These are phyloP conservation scores for Zasmidium cellare DNA, from an alignment of 2,329 filamentous ascomycete genomes.

Conservation along the genomic window DNA sequence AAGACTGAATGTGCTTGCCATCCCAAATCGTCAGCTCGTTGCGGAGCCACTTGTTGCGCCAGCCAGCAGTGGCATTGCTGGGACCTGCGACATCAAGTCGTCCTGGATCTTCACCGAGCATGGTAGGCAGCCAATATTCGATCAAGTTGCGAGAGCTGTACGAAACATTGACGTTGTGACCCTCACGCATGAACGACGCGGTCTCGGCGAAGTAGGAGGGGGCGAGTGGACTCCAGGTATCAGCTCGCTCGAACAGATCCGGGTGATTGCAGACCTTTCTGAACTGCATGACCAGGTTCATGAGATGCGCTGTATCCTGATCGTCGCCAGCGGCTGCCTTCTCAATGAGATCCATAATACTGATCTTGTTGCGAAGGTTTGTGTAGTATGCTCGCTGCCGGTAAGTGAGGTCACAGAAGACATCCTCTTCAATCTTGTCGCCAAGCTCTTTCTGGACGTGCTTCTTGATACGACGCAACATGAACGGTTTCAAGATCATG, in stretches of 20 bases:
- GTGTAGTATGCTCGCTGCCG: constrained; percentile 91
- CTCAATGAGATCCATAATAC: constrained; percentile 96
- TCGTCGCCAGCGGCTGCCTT: constrained; percentile 94
- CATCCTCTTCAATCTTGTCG: constrained; percentile 95
- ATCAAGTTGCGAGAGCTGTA: constrained; percentile 89
- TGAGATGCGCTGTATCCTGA: constrained; percentile 89
- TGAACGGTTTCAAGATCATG: constrained; percentile 99
- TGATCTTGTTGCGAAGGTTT: constrained; percentile 93
- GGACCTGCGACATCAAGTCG: constrained; percentile 72
- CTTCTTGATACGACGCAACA: constrained; percentile 99
- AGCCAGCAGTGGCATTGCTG: constrained; percentile 75
- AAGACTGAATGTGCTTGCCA: constrained; percentile 68
- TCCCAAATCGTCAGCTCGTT: constrained; percentile 91
- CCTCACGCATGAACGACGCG: constrained; percentile 90
- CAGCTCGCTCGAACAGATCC: constrained; percentile 91
- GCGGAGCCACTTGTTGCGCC: constrained; percentile 72
- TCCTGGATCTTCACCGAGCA: constrained; percentile 80
- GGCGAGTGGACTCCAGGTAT: constrained; percentile 83
- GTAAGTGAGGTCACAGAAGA: constrained; percentile 96
- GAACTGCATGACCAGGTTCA: constrained; percentile 99
- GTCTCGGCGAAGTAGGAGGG: constrained; percentile 91
- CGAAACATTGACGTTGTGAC: constrained; percentile 71
- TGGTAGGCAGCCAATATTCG: constrained; percentile 76
- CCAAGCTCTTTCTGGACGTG: constrained; percentile 98
- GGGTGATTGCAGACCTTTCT: constrained; percentile 99